Evolutionary conservation across 2,329 filamentous ascomycete genomes (phyloP).

Genomic region (Ambrosiella beaveri): DNA sequence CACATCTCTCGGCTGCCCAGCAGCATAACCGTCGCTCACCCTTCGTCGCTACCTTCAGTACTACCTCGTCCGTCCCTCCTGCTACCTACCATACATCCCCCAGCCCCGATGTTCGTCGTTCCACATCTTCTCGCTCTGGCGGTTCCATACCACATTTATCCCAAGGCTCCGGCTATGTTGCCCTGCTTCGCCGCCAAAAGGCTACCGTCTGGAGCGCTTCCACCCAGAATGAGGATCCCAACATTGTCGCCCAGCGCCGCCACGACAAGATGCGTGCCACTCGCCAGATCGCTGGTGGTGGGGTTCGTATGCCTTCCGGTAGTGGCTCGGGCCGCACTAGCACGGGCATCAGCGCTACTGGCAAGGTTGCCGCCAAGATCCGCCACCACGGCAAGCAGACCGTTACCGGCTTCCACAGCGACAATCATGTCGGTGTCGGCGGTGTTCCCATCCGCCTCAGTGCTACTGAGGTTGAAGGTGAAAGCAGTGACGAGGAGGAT

Average conservation of each 20-base stretch:
- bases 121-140: constrained; percentile 63
- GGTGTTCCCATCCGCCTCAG: constrained; percentile 83
- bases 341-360: constrained; percentile 42
- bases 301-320: constrained; percentile 22
- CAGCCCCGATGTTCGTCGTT: constrained; percentile 48
- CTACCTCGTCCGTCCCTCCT: constrained; percentile 46
- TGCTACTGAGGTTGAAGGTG: constrained; percentile 87
- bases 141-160: constrained; percentile 21
- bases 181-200: constrained; percentile 90
- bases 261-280: constrained; percentile 76
- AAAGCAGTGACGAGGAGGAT: constrained; percentile 63
- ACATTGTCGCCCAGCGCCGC: constrained; percentile 63
- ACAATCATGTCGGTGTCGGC: constrained; percentile 54
- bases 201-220: constrained; percentile 97
- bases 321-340: constrained; percentile 35
- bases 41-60: constrained; percentile 52
- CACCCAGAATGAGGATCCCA: constrained; percentile 78
- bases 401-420: constrained; percentile 59
- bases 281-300: constrained; percentile 59
- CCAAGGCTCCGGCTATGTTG: constrained; percentile 65
- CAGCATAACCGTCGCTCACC: constrained; percentile 39
- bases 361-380: constrained; percentile 68
- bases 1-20: constrained; percentile 14
- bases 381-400: constrained; percentile 70
- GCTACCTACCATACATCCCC: constrained; percentile 39